Base-by-base conservation (phyloP, 2,329 filamentous ascomycete species). In the Cercospora janseana region DNA sequence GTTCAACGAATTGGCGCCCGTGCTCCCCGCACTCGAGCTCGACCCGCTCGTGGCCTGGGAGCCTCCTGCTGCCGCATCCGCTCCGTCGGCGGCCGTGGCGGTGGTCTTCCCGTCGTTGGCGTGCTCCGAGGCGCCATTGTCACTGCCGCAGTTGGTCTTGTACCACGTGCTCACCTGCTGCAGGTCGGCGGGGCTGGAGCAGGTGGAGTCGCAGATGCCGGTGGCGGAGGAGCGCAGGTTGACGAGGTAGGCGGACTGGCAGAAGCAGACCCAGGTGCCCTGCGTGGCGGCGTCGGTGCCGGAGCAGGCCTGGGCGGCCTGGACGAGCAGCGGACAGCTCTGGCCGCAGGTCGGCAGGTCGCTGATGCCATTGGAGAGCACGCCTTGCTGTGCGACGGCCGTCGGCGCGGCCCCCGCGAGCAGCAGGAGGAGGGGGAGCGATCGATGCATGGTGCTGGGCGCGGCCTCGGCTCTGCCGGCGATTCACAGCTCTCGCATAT, bases 261-360 rank as follows among this genome's bases (percentile, higher is more conserved):
- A 95, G 72, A 94, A 90, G 70, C 89, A 94, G 27, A 76, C 74
- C 44, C 81, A 88, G 34, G 75, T 78, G 15, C 68, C 63, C 31
- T 77, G 66, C 40, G 76, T 74, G 42, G 76, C 75, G 5, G 70
- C 67, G 18, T 56, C 4, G 77, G 67, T 18, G 4, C 29, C 54
- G 79, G 79, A 77, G 69, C 89, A 94, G 54, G 75, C 81, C 37
- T 78, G 79, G 63, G 90, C 87, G 51, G 86, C 88, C 68, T 87
- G 79, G 64, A 59, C 44, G 46, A 72, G 63, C 40, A 64, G 49
- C 12, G 59, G 51, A 51, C 70, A 72, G 46, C 52, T 37, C 16
- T 63, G 52, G 2, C 67, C 70, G 61, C 70, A 72, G 3, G 55
- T 26, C 5, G 70, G 70, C 1, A 72, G 63, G 10, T 63, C 58